A percentile compares a stretch with the other conserved stretches of the same genome.
Evolutionary conservation across 192 early-diverging fungal species (phyloP).

Genomic region (Spizellomyces punctatus): DNA sequence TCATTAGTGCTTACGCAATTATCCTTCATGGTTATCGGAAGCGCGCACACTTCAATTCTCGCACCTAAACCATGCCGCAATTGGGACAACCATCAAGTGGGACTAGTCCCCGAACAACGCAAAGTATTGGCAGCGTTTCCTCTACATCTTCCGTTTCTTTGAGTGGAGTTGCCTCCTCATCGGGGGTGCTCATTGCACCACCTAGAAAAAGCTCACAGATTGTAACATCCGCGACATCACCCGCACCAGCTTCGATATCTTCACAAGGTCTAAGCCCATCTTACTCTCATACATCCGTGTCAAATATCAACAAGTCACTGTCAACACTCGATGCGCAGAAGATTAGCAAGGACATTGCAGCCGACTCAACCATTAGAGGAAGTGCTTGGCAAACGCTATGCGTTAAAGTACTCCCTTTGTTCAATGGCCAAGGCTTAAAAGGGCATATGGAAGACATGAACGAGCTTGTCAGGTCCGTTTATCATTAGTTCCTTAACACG

Average conservation of each 20-base stretch:
- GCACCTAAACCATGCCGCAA: background rate
- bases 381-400: conserved; percentile 72
- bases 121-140: background rate
- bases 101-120: background rate
- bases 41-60: too few relatives aligned
- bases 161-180: background rate
- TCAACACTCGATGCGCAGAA: conserved; percentile 20
- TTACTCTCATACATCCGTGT: conserved; percentile 7
- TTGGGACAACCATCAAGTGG: background rate
- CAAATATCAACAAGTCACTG: conserved; percentile 12
- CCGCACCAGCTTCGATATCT: background rate
- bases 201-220: conserved; percentile 1
- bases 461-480: conserved; percentile 69
- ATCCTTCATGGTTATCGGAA: too few relatives aligned
- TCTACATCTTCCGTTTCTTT: background rate
- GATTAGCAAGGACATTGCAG: conserved; percentile 7
- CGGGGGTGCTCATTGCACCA: background rate
- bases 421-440: conserved; percentile 82
- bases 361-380: background rate
- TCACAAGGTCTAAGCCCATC: conserved; percentile 14
- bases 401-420: conserved; percentile 77
- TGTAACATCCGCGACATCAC: background rate
- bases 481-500: background rate
- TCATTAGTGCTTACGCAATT: too few relatives aligned
- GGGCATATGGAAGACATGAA: conserved; percentile 84